Evolutionary conservation across 768 basidiomycete genomes (phyloP), one percentile per base, ranked within the genome.

Genomic region (Mycena galericulata): DNA sequence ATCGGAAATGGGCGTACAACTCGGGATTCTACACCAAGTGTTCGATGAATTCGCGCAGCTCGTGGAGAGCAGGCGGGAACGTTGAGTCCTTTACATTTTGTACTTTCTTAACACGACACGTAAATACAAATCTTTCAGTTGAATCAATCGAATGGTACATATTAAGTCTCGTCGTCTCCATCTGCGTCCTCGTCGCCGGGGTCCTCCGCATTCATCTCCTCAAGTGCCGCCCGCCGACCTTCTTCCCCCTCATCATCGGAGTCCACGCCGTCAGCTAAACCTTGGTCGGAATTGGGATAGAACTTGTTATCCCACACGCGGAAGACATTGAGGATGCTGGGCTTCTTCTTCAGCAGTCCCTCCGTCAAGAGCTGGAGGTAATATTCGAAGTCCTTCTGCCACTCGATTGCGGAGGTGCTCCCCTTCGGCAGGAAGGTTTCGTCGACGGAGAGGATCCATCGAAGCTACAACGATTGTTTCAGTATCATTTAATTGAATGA

Each of bases 361-460:
- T 50, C 49, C 12, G 49, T 50, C 49, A 50, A 50, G 17, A 47
- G 46, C 20, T 57, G 34, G 43, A 70, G 51, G 53, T 70, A 70
- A 17, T 18, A 30, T 10, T 71, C 69, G 61, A 62, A 71, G 18
- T 70, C 59, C 12, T 24, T 12, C 12, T 47, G 38, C 68, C 68
- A 69, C 4, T 65, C 34, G 57, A 69, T 62, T 1, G 4, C 53
- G 7, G 66, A 54, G 2, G 20, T 26, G 1, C 2, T 17, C 6
- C 66, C 66, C 3, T 40, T 56, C 0, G 58, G 34, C 38, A 30
- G 0, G 34, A 67, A 67, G 11, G 18, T 26, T 0, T 67, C 41
- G 51, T 67, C 66, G 22, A 36, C 47, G 18, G 66, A 67, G 18
- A 26, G 18, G 27, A 62, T 0, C 66, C 66, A 67, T 40, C 66